A percentile compares a stretch with the other conserved stretches of the same genome.
These are phyloP conservation scores for Pinus tabuliformis DNA, from an alignment of 75 land plant species.

Conservation along the genomic window DNA sequence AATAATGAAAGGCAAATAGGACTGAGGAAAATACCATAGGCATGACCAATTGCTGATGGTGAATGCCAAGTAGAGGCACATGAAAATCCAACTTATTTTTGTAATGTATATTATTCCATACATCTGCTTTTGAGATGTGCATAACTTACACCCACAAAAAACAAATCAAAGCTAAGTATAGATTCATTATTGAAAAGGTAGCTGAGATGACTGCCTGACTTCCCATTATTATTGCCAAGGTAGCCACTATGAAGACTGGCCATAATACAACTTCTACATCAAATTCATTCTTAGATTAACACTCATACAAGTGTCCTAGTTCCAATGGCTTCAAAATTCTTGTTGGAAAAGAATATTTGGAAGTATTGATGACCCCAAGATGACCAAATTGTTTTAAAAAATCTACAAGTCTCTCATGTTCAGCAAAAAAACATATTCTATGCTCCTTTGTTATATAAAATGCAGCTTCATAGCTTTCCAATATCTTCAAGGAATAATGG, in stretches of 20 bases:
- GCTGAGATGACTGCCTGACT: conserved; percentile 89
- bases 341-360: not conserved
- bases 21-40: no score
- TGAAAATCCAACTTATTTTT: no score
- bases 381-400: not conserved
- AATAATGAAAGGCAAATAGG: no score
- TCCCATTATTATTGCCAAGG: conserved; percentile 79
- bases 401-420: not conserved
- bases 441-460: not conserved
- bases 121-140: no score
- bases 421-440: no score
- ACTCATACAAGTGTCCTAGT: not conserved
- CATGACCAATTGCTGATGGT: no score
- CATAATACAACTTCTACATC: no score
- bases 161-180: conserved; percentile 27
- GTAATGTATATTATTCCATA: no score
- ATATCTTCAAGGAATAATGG: not conserved
- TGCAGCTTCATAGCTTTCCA: not conserved
- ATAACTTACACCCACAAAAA: no score
- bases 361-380: not conserved
- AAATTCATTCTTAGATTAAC: no score
- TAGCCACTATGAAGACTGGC: no score
- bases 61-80: no score
- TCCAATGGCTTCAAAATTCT: not conserved
- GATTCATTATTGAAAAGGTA: conserved; percentile 66